These are phyloP conservation scores for Alternaria conjuncta DNA, from an alignment of 2,329 filamentous ascomycete genomes.

Conservation along the genomic window DNA sequence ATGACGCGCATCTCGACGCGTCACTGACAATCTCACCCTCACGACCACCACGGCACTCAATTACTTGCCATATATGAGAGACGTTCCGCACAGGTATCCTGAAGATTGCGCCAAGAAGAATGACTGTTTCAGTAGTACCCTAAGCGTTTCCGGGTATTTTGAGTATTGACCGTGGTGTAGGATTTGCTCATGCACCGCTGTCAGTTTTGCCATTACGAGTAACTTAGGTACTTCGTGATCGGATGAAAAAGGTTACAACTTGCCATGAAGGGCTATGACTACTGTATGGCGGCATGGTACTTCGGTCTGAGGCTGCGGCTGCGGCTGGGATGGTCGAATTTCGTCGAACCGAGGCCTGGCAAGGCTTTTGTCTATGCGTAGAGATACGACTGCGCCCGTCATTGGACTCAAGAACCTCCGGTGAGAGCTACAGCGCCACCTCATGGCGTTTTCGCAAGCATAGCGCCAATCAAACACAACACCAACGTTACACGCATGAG, in stretches of 20 bases:
- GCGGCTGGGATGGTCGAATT: background rate
- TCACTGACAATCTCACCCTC: background rate
- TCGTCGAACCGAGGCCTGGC: background rate
- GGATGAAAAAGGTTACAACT: background rate
- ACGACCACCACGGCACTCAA: background rate
- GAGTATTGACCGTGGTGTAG: background rate
- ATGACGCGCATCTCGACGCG: background rate
- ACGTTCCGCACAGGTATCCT: background rate
- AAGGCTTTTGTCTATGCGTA: background rate
- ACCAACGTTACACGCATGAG: background rate
- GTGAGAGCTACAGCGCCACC: background rate
- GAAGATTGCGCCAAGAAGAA: background rate
- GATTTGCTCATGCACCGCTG: background rate
- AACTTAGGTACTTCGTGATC: background rate
- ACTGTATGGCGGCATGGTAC: background rate
- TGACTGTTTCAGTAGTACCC: background rate
- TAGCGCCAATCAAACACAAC: background rate
- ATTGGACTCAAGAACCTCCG: background rate
- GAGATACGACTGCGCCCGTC: background rate
- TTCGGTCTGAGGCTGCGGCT: background rate
- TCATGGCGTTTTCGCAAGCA: background rate
- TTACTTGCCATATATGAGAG: background rate
- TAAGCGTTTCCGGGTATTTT: background rate
- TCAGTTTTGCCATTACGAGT: background rate
- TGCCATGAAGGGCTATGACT: background rate